Conservation (phyloP, 2,329 filamentous ascomycete species). For the Catunica adiposa region DNA sequence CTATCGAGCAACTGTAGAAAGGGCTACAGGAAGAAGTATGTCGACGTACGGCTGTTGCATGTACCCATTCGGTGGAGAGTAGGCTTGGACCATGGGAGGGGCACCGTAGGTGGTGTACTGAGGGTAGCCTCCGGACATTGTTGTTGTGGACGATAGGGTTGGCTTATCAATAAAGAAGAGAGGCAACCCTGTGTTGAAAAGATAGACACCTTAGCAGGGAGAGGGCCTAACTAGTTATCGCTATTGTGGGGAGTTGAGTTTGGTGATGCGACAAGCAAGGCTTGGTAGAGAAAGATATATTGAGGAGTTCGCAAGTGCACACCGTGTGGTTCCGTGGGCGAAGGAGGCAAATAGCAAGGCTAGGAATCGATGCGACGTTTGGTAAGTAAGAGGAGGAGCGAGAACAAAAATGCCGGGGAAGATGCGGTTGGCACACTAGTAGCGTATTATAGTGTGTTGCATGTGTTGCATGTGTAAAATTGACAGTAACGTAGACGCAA, state of each 20-base stretch:
- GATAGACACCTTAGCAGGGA: no score
- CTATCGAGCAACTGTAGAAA: neutral
- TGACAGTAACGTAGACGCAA: no score
- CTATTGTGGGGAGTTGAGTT: no score
- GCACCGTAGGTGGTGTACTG: neutral
- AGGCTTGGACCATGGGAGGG: neutral
- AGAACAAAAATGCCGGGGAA: neutral
- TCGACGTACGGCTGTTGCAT: neutral
- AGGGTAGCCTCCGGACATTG: constrained; percentile 1
- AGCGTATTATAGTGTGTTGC: no score
- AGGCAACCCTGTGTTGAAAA: neutral
- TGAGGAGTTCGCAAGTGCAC: no score
- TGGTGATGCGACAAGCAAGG: no score
- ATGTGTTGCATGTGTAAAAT: no score
- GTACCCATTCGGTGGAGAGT: neutral
- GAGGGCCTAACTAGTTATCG: no score
- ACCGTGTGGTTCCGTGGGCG: no score
- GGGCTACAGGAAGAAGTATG: neutral
- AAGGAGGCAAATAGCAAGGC: no score
- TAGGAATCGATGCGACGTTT: no score
- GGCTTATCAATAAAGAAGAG: neutral
- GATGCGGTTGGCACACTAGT: neutral
- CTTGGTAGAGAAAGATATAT: no score
- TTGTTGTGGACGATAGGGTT: neutral
- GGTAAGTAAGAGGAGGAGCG: neutral